These are phyloP conservation scores for Purpureocillium takamizusanense DNA, from an alignment of 2,329 filamentous ascomycete genomes.

Conservation along the genomic window DNA sequence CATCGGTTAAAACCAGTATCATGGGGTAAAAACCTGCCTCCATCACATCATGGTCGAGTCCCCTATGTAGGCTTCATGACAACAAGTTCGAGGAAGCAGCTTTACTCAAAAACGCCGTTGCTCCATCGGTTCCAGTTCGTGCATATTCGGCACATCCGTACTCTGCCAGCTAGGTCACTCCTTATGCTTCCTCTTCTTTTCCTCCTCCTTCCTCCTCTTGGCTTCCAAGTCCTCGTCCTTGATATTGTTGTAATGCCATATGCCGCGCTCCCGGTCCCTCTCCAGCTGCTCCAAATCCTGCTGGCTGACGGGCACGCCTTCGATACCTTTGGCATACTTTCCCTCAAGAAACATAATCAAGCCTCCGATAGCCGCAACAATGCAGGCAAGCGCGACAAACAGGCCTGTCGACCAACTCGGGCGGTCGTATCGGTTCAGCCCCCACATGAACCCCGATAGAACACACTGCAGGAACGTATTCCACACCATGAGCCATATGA, in stretches of 20 bases:
- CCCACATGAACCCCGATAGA: conserved; percentile 78
- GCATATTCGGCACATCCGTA: too few relatives aligned
- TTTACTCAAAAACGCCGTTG: too few relatives aligned
- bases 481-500: conserved; percentile 68
- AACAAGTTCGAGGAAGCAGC: too few relatives aligned
- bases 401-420: conserved; percentile 73
- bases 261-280: conserved; percentile 43
- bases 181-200: too few relatives aligned
- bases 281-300: conserved; percentile 42
- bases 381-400: conserved; percentile 66
- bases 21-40: too few relatives aligned
- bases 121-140: too few relatives aligned
- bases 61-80: too few relatives aligned
- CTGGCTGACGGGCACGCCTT: conserved; percentile 58
- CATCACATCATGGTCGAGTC: too few relatives aligned
- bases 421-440: conserved; percentile 61
- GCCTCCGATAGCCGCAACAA: conserved; percentile 60
- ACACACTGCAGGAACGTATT: conserved; percentile 72
- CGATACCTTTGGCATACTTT: conserved; percentile 60
- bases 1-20: too few relatives aligned
- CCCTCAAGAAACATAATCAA: conserved; percentile 64
- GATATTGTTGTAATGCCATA: conserved; percentile 43
- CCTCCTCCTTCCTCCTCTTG: conserved; percentile 2
- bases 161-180: too few relatives aligned
- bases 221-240: conserved; percentile 22